Conservation (phyloP, 192 early-diverging fungal species). For the Podila minutissima region DNA sequence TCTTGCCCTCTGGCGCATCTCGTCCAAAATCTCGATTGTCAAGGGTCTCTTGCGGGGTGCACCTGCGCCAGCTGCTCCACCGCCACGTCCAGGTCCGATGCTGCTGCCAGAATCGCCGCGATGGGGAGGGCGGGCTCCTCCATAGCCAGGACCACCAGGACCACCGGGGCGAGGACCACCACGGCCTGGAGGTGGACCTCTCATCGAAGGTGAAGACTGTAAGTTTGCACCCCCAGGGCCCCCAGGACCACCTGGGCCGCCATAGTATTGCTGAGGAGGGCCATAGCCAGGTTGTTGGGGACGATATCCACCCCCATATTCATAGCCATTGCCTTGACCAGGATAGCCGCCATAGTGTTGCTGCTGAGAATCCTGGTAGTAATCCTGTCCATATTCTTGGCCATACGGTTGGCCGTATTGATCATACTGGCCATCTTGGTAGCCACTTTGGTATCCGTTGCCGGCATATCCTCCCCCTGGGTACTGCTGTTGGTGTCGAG, state of each 20-base stretch:
- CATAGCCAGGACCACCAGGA: conserved; percentile 22
- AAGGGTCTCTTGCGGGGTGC: conserved; percentile 37
- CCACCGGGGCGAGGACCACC: conserved; percentile 31
- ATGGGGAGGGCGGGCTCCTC: conserved; percentile 29
- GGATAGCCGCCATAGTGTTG: conserved; percentile 38
- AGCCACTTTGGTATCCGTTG: conserved; percentile 34
- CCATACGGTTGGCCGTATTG: conserved; percentile 41
- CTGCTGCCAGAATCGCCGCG: conserved; percentile 36
- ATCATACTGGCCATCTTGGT: conserved; percentile 42
- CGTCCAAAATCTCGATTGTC: conserved; percentile 36
- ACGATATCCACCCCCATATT: conserved; percentile 11
- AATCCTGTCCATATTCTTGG: conserved; percentile 40
- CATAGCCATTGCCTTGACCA: conserved; percentile 32
- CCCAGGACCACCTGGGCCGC: background rate
- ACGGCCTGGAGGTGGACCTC: conserved; percentile 36
- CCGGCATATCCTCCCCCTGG: conserved; percentile 8
- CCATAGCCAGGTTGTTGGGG: conserved; percentile 22
- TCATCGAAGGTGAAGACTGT: conserved; percentile 35
- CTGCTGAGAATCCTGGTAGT: conserved; percentile 33
- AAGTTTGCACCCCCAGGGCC: conserved; percentile 29
- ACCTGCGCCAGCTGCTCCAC: conserved; percentile 2
- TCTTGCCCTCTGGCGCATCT: conserved; percentile 59
- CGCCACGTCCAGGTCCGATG: conserved; percentile 4
- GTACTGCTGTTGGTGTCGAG: conserved; percentile 34
- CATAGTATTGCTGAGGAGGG: conserved; percentile 7